Base-by-base conservation (phyloP, 1,284 basidiomycete species). In the Kalmanozyma brasiliensis region DNA sequence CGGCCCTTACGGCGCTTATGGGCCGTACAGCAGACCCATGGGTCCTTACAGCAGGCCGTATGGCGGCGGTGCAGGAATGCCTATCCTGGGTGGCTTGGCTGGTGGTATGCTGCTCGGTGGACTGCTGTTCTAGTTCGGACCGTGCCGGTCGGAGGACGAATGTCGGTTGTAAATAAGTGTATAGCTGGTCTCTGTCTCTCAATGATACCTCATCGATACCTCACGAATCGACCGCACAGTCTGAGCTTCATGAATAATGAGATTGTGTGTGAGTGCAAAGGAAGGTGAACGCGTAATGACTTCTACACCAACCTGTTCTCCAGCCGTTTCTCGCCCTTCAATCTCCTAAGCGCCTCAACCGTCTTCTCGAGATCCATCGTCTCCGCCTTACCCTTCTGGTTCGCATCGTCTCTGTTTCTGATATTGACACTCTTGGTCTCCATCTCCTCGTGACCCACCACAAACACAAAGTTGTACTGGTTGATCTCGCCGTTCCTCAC, bases 401-500 rank as follows among this genome's bases (percentile, higher is more conserved):
- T 71, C 41, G 53, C 63, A 30, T 69, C 77, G 63, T 80, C 78
- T n/a, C 78, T 46, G 66, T 97, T 97, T 62, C 95, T 88, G 29
- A 98, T 89, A 82, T 98, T 98, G 78, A 98, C 94, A 4, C 93
- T 92, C 49, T 87, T 86, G 40, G 86, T 86, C 66, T 93, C 89
- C 57, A 91, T 85, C 84, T 99, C 96, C 72, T 93, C 91, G 81
- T 95, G 90, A 24, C 96, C 96, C 43, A 98, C 95, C 60, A 98
- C 93, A 68, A 98, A 87, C 76, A 98, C 93, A 82, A 97, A 98
- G 85, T 97, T 98, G 85, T 96, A 96, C 67, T 82, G 77, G 3
- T 76, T 79, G 14, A 75, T 67, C 49, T 77, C 74, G 34, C 73
- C 80, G 49, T 77, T 79, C 40, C 75, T 65, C 78, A 98, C 93